A percentile compares a stretch with the other conserved stretches of the same genome.
phyloP scores from a whole-genome alignment of 257 asterid genomes.

The Capsicum chinense region DNA sequence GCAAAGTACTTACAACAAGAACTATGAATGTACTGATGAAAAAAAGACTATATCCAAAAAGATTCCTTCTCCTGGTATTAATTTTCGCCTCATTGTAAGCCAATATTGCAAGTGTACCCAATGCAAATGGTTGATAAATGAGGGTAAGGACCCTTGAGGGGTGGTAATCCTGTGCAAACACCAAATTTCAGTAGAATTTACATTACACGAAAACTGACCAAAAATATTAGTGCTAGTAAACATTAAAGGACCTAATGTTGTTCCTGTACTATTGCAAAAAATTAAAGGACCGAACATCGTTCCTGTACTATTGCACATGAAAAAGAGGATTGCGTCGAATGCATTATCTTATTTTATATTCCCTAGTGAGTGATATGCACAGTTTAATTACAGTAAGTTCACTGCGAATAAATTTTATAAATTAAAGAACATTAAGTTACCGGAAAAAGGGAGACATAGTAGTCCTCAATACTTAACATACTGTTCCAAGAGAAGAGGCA shows the following conservation, averaged over 20 bases:
- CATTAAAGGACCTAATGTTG: too few species aligned
- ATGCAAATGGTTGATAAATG: slow-evolving; percentile 59
- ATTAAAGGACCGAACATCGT: background rate
- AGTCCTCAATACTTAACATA: slow-evolving; percentile 54
- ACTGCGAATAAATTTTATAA: background rate
- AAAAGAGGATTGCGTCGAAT: background rate
- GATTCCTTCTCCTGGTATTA: slow-evolving; percentile 47
- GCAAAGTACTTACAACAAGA: slow-evolving; percentile 42
- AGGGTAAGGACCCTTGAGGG: slow-evolving; percentile 59
- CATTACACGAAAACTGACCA: too few species aligned
- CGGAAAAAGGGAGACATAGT: slow-evolving; percentile 44
- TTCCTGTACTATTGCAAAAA: background rate
- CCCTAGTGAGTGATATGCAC: background rate
- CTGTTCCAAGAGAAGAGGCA: slow-evolving; percentile 55
- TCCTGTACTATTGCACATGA: background rate
- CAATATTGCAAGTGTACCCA: slow-evolving; percentile 48
- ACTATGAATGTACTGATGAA: slow-evolving; percentile 46
- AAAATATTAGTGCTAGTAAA: too few species aligned
- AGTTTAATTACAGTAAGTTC: too few species aligned
- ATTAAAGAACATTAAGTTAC: slow-evolving; percentile 9
- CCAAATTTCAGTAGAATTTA: too few species aligned
- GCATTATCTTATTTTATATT: background rate
- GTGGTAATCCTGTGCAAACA: slow-evolving; percentile 47
- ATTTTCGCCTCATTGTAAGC: slow-evolving; percentile 52
- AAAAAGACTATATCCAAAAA: slow-evolving; percentile 51